Conservation (phyloP, 306 rosid species). For the Sophora flavescens region DNA sequence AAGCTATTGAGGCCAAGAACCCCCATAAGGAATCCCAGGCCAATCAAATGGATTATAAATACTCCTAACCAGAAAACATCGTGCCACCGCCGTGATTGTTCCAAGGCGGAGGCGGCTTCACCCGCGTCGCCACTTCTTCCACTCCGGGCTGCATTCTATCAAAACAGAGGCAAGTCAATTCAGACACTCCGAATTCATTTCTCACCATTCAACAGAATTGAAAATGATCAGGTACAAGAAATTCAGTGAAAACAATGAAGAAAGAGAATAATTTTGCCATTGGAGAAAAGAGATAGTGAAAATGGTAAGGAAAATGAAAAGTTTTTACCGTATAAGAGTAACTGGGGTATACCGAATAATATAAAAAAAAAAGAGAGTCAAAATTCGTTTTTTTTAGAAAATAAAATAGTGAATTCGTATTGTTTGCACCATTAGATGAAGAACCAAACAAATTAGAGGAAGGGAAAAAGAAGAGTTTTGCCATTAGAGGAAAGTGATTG, state of each 20-base stretch:
- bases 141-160: slow-evolving; percentile 68
- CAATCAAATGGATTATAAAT: slow-evolving; percentile 75
- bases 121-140: slow-evolving; percentile 57
- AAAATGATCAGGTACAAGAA: slow-evolving; percentile 1
- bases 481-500: background rate
- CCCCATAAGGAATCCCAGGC: slow-evolving; percentile 66
- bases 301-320: background rate
- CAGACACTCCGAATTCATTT: background rate
- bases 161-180: slow-evolving; percentile 26
- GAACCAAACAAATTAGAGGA: background rate
- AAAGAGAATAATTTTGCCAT: background rate
- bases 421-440: background rate
- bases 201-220: slow-evolving; percentile 14
- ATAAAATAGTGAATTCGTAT: background rate
- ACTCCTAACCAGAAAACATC: slow-evolving; percentile 91
- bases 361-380: background rate
- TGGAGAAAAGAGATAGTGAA: background rate
- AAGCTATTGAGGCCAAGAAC: slow-evolving; percentile 82
- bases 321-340: slow-evolving; percentile 5
- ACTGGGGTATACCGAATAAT: background rate
- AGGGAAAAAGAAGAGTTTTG: background rate
- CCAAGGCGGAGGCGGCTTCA: slow-evolving; percentile 55
- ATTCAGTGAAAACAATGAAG: background rate
- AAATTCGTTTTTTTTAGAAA: background rate
- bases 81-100: slow-evolving; percentile 81